These are phyloP conservation scores for Podospora australis DNA, from an alignment of 495 filamentous ascomycete species.

Conservation along the genomic window DNA sequence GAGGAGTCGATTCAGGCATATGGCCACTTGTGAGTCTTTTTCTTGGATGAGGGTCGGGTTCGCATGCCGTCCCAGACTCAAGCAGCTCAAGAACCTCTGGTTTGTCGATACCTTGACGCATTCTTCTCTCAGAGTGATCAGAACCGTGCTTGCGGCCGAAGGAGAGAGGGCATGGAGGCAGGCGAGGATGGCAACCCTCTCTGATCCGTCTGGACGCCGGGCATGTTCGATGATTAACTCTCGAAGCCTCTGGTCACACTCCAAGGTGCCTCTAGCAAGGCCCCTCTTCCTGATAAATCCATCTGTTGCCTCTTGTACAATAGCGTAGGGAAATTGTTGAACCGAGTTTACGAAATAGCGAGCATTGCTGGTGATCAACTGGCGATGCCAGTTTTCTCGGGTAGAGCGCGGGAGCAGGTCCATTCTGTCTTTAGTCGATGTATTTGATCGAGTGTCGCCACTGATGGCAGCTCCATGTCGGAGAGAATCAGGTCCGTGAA, in stretches of 20 bases:
- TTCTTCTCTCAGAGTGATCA: constrained; percentile 10
- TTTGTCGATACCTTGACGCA: not conserved
- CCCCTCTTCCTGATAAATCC: constrained; percentile 1
- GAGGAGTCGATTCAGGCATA: constrained; percentile 9
- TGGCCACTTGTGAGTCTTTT: constrained; percentile 7
- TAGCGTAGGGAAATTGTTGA: not conserved
- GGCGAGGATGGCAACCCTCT: constrained; percentile 11
- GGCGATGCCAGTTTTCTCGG: constrained; percentile 6
- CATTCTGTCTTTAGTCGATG: no score
- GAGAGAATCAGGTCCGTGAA: no score
- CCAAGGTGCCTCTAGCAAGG: constrained; percentile 1
- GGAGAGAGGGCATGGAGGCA: constrained; percentile 12
- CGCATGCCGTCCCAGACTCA: not conserved
- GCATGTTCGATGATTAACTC: constrained; percentile 12
- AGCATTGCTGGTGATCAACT: constrained; percentile 7
- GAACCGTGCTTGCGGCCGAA: not conserved
- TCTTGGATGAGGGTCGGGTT: constrained; percentile 3
- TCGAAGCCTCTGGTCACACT: constrained; percentile 8
- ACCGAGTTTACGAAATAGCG: not conserved
- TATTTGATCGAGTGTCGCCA: no score
- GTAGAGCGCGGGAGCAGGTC: not conserved
- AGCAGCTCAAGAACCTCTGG: constrained; percentile 10
- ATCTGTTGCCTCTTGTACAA: constrained; percentile 6
- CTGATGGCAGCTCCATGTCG: no score
- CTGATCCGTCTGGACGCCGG: constrained; percentile 2